These are phyloP conservation scores for Saccharata proteae DNA, from an alignment of 2,329 filamentous ascomycete genomes.

Conservation along the genomic window DNA sequence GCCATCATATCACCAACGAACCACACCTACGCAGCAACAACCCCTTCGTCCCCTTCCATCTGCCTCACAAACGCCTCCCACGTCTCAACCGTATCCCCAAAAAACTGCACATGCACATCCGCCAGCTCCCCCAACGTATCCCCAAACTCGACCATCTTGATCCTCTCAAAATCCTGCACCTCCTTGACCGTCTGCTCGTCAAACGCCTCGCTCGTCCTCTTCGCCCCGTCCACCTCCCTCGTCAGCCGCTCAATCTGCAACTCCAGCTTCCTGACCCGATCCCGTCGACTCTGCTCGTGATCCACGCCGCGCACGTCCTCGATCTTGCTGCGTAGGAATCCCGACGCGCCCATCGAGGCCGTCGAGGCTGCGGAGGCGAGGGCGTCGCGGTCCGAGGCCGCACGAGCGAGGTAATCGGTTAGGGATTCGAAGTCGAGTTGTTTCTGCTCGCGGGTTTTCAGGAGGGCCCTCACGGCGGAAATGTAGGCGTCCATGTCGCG, in stretches of 20 bases:
- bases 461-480: constrained; percentile 68
- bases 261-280: constrained; percentile 80
- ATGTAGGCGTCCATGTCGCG: constrained; percentile 96
- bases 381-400: constrained; percentile 71
- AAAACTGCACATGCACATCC: constrained; percentile 78
- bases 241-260: constrained; percentile 87
- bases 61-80: constrained; percentile 88
- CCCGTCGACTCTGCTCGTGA: constrained; percentile 80
- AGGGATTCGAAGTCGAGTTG: constrained; percentile 95
- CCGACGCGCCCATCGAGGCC: constrained; percentile 58
- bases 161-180: constrained; percentile 86
- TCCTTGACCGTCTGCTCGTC: constrained; percentile 94
- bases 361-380: constrained; percentile 54
- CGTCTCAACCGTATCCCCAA: constrained; percentile 62
- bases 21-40: too few species aligned
- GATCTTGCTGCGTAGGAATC: constrained; percentile 85
- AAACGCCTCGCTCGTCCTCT: constrained; percentile 79
- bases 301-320: constrained; percentile 95
- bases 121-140: constrained; percentile 73
- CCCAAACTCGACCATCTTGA: constrained; percentile 89
- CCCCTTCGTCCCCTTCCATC: constrained; percentile 74
- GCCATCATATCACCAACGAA: too few species aligned
- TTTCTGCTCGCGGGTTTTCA: constrained; percentile 92
- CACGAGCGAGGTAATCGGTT: constrained; percentile 90
- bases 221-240: constrained; percentile 71